A percentile compares a stretch with the other conserved stretches of the same genome.
These are phyloP conservation scores for Zelopaecilomyces penicillatus DNA, from an alignment of 2,329 filamentous ascomycete genomes.

Conservation along the genomic window DNA sequence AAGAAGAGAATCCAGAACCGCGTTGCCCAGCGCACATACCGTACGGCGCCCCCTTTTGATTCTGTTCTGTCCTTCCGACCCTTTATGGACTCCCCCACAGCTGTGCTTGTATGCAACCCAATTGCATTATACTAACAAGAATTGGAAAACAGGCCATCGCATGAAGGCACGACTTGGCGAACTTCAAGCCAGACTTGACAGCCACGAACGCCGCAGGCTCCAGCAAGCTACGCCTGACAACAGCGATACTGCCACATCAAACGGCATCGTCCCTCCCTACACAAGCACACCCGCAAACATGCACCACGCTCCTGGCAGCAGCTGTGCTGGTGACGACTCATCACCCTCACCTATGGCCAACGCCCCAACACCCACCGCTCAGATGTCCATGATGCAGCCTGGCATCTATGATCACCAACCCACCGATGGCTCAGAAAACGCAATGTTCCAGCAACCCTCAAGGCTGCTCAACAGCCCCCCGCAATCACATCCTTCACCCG, in stretches of 20 bases:
- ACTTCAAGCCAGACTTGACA: slow-evolving; percentile 21
- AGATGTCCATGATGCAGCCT: slow-evolving; percentile 7
- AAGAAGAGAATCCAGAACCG: slow-evolving; percentile 26
- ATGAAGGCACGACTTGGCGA: slow-evolving; percentile 24
- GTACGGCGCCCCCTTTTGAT: slow-evolving; percentile 13
- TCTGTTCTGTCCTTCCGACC: no score
- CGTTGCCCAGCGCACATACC: slow-evolving; percentile 23
- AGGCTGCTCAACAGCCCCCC: slow-evolving; percentile 14
- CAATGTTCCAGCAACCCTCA: slow-evolving; percentile 8
- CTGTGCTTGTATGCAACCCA: no score
- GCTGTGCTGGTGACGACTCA: not conserved
- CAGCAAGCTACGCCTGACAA: slow-evolving; percentile 5
- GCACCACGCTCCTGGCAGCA: no score
- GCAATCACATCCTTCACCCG: slow-evolving; percentile 11
- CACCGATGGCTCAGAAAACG: slow-evolving; percentile 6
- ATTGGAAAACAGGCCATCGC: slow-evolving; percentile 17
- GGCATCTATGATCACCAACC: slow-evolving; percentile 9
- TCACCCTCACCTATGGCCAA: slow-evolving; percentile 8
- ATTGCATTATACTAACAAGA: not conserved
- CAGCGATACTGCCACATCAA: not conserved
- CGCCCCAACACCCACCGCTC: slow-evolving; percentile 1
- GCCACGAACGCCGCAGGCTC: slow-evolving; percentile 14
- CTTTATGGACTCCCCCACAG: no score
- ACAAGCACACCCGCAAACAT: not conserved
- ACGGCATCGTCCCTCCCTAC: not conserved